Conservation (phyloP, 2,329 filamentous ascomycete genomes). For the Diplocarpon rosae region DNA sequence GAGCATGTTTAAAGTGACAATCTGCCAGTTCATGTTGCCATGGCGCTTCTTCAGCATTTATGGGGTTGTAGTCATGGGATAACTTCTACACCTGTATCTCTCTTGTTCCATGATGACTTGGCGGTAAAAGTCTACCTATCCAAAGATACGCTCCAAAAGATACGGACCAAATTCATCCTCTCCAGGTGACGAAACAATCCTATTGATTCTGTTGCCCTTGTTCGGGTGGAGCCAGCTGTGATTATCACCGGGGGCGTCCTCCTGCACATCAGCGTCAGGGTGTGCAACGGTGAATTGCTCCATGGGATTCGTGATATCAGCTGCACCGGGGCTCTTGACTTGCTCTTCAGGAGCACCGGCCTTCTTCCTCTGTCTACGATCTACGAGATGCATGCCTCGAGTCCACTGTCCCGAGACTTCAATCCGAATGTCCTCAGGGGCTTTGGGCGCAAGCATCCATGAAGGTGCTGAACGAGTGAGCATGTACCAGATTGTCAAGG, state of each 20-base stretch:
- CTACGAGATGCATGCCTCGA: slow-evolving; percentile 77
- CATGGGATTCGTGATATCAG: slow-evolving; percentile 28
- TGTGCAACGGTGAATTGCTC: slow-evolving; percentile 30
- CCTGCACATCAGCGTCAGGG: slow-evolving; percentile 33
- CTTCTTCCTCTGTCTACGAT: slow-evolving; percentile 53
- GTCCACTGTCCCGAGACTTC: slow-evolving; percentile 94
- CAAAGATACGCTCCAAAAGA: slow-evolving; percentile 48
- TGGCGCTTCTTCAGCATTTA: too few relatives aligned
- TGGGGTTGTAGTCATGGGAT: too few relatives aligned
- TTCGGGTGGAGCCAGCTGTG: slow-evolving; percentile 62
- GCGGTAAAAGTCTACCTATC: slow-evolving; percentile 7
- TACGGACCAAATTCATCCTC: slow-evolving; percentile 53
- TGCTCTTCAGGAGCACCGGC: slow-evolving; percentile 29
- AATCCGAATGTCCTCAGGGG: slow-evolving; percentile 71
- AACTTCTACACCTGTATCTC: too few relatives aligned
- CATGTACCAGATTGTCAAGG: slow-evolving; percentile 69
- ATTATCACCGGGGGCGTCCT: slow-evolving; percentile 58
- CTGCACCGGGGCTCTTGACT: slow-evolving; percentile 25
- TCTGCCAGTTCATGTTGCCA: too few relatives aligned
- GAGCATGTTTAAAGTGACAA: too few relatives aligned
- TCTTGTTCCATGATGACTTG: neutral
- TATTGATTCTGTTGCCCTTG: slow-evolving; percentile 70
- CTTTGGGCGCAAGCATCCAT: slow-evolving; percentile 45
- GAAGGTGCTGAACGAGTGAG: slow-evolving; percentile 46
- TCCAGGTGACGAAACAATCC: slow-evolving; percentile 61